Evolutionary conservation across 1,284 basidiomycete genomes (phyloP), one percentile per base, ranked within the genome.

Genomic region (Tilletia indica): DNA sequence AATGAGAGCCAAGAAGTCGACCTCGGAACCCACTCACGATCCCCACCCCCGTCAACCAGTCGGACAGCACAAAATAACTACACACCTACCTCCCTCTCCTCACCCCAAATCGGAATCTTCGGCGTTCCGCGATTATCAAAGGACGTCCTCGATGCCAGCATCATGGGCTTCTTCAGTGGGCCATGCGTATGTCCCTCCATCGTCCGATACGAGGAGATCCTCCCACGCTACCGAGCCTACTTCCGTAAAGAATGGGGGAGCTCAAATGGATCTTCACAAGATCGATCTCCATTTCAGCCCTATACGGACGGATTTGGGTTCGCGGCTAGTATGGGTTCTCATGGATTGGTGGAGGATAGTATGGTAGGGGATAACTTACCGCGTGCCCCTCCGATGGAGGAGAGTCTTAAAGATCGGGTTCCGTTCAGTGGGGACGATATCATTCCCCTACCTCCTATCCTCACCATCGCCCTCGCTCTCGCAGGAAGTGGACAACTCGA

Each of bases 151-250:
- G 61, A 64, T 34, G 61, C 61, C 14, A 16, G 9, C 12, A 39
- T 64, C 61, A 64, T 64, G 36, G 61, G 61, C 34, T 64, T 19
- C 61, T 64, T 64, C 36, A 34, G 31, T 14, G 61, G 61, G 0
- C 34, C 61, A 36, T 19, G 34, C 12, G 61, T 38, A 38, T 64
- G 61, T 64, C 61, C 61, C 31, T 16, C 14, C 61, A 39, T 64
- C 3, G 19, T 64, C 36, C 34, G 61, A 16, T 64, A 64, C 61
- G 61, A 64, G 34, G 61, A 64, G 61, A 39, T 42, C 34, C 39
- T 64, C 4, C 61, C 61, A 0, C 31, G 61, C 19, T 64, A 64
- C 21, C 61, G 61, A 64, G 61, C 61, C 31, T 64, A 39, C 34
- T 63, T 63, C 19, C 58, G 25, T 4, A 63, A 63, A 34, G 21